These are phyloP conservation scores for Agapanthus africanus DNA, from an alignment of 106 monocot species.

Conservation along the genomic window DNA sequence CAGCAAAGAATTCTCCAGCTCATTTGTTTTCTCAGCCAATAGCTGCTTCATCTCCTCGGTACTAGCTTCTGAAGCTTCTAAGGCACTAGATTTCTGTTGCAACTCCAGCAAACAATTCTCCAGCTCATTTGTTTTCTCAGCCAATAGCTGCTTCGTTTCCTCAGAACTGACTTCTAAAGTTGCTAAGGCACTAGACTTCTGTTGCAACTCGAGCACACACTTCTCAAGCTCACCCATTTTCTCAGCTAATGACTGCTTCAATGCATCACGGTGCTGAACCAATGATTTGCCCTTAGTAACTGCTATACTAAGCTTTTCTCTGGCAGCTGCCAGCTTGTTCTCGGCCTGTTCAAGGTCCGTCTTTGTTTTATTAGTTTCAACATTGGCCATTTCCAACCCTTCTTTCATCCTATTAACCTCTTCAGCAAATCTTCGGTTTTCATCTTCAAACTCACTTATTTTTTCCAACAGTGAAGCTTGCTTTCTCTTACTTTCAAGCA, in stretches of 20 bases:
- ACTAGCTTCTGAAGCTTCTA: constrained; percentile 28
- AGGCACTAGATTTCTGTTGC: constrained; percentile 44
- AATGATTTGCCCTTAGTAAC: constrained; percentile 90
- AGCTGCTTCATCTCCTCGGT: constrained; percentile 35
- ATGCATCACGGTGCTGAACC: constrained; percentile 82
- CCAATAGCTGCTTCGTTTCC: constrained; percentile 40
- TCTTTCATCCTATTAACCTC: constrained; percentile 35
- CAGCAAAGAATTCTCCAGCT: constrained; percentile 41
- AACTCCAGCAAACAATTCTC: constrained; percentile 42
- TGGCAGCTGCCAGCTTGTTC: constrained; percentile 42
- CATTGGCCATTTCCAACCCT: constrained; percentile 33
- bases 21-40: constrained; percentile 42
- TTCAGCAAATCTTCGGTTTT: constrained; percentile 34
- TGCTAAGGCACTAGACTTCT: constrained; percentile 54
- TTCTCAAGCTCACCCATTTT: constrained; percentile 62
- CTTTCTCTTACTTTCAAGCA: constrained; percentile 54
- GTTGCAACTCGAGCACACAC: constrained; percentile 51
- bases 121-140: constrained; percentile 44
- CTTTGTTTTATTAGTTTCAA: constrained; percentile 55
- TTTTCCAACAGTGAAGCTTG: constrained; percentile 35
- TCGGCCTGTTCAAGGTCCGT: constrained; percentile 64
- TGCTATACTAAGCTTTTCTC: constrained; percentile 86
- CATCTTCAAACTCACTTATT: constrained; percentile 46
- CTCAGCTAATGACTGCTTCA: constrained; percentile 77
- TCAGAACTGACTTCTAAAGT: constrained; percentile 23